phyloP scores from a whole-genome alignment of 177 flowering plant genomes.

The Vitis hybrid region DNA sequence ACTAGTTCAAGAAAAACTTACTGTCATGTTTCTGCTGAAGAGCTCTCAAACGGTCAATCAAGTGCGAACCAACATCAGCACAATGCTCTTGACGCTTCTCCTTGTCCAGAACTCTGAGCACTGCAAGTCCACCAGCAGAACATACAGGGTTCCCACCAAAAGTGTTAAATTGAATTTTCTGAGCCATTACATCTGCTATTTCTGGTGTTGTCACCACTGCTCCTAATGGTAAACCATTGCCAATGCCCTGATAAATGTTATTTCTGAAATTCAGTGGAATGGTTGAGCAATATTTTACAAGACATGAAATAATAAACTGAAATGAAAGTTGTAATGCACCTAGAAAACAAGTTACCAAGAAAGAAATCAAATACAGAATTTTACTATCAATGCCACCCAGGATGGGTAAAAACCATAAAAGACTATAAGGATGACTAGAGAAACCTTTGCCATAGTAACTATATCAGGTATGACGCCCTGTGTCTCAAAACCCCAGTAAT shows the following conservation, averaged over 20 bases:
- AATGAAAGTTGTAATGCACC: background rate
- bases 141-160: constrained; percentile 99
- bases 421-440: background rate
- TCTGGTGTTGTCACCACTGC: constrained; percentile 99
- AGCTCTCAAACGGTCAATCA: constrained; percentile 62
- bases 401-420: background rate
- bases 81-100: constrained; percentile 92
- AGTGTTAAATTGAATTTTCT: constrained; percentile 90
- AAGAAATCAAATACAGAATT: background rate
- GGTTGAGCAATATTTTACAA: background rate
- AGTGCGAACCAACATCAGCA: constrained; percentile 83
- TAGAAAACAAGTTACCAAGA: too few relatives aligned
- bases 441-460: constrained; percentile 99
- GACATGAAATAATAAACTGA: background rate
- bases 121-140: constrained; percentile 94
- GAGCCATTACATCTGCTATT: constrained; percentile 81
- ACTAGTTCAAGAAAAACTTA: constrained; percentile 30
- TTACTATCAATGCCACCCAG: background rate
- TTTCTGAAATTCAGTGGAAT: background rate
- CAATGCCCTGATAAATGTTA: constrained; percentile 73
- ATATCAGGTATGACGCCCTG: constrained; percentile 93
- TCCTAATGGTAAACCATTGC: constrained; percentile 93
- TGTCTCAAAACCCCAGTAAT: constrained; percentile 98
- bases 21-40: constrained; percentile 84
- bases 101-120: constrained; percentile 81